Base-by-base conservation (phyloP, 1,284 basidiomycete genomes). In the Sanghuangporus weigelae region DNA sequence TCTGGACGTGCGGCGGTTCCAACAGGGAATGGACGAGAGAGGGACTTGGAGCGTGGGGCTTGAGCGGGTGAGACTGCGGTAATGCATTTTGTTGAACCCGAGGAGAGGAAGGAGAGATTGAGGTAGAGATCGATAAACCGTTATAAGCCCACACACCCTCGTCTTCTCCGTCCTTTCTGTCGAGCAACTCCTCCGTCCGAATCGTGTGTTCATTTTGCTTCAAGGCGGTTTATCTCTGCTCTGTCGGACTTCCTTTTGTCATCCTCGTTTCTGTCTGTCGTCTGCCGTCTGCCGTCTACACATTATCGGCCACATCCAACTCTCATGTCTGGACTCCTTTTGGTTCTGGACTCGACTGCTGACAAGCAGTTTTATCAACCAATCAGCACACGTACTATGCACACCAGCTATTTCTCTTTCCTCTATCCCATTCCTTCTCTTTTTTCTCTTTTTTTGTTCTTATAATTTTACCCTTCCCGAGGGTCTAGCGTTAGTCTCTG, bases 1-100 rank as follows among this genome's bases (percentile, higher is more conserved):
- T 44, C 54, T 16, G 51, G 60, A 49, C 23, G 39, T 16, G 40
- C 57, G 46, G 31, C 23, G n/a, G n/a, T n/a, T n/a, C n/a, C n/a
- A n/a, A n/a, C 26, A 4, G 3, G 26, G 26, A 31, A 31, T 31
- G 26, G 26, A 31, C 26, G 46, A 26, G 53, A 54, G 26, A 23
- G 53, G 31, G 57, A 59, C 39, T 21, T 59, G 26, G 57, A 59
- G 42, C 39, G 57, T 2, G 57, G 57, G 26, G 55, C 40, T 21
- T 57, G 40, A 57, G 31, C 6, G 49, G 44, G 7, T 14, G 16
- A 16, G 16, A 5, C 1, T 7, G 7, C 5, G 44, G 16, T 31
- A 31, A 31, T 3, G 26, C 26, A 31, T 31, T 3, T 31, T 31
- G 3, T 31, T 31, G 26, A 31, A 31, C 5, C 26, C 3, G 26